Base-by-base conservation (phyloP, 176 grass and related monocot genomes). In the Saccharum officinarum region DNA sequence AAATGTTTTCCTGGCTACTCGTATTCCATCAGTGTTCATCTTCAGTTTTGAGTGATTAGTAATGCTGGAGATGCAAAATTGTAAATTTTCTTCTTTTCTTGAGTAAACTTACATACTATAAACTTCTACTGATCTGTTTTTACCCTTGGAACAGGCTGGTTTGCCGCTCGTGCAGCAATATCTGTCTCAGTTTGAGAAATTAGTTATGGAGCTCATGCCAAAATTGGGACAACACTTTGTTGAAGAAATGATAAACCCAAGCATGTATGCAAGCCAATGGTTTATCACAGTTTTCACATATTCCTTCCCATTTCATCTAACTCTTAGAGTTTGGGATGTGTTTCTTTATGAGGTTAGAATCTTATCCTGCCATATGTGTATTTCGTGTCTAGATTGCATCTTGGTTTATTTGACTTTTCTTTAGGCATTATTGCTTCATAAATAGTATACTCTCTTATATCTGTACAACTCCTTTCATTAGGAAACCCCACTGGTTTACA, bases 241-340 rank as follows among this genome's bases (percentile, higher is more conserved):
- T 84, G 89, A 94, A 77, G 93, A 99, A 86, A 99, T 96, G 93
- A 92, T 99, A 85, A 96, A 91, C 81, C 93, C 92, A 85, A 96
- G 88, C 88, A 99, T 99, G 97, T 99, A 98, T 87, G 93, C 90
- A 54, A 98, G 97, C 26, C 93, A 95, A 84, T 98, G 97, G 97
- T 96, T 98, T 85, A 96, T 99, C 80, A 96, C 97, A n/a, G 91
- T 96, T 88, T 99, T 96, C 70, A 91, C 86, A 1, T 99, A 99
- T 75, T 96, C 97, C 55, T 96, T 96, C 73, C 93, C 92, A 4
- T 99, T 99, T 84, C 89, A 80, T 88, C 78, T 94, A 67, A 91
- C 93, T 80, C 86, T 99, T 80, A 92, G 97, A 80, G 86, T 99
- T 80, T 98, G 93, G 93, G 97, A 98, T 92, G 91, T 96, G 57